Percentiles rank a stretch among this genome's conserved stretches.
phyloP scores from a whole-genome alignment of 1,284 basidiomycete genomes.

The Cryptococcus jaspeensis region DNA sequence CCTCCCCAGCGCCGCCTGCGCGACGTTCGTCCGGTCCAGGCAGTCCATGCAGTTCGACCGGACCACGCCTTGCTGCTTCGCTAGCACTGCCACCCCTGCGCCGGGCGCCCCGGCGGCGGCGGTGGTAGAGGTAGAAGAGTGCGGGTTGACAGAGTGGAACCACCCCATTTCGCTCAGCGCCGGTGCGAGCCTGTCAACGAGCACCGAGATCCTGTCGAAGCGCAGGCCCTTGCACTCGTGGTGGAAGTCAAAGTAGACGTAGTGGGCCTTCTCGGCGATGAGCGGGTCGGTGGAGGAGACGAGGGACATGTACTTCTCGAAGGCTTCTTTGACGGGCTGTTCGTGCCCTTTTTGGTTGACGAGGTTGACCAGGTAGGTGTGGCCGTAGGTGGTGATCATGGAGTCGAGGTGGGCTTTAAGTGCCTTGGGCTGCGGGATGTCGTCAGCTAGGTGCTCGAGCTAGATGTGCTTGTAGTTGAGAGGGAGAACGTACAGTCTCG shows the following conservation, averaged over 20 bases:
- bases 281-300: constrained; percentile 37
- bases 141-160: constrained; percentile 30
- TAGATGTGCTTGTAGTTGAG: not conserved
- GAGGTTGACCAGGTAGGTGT: constrained; percentile 81
- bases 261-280: constrained; percentile 61
- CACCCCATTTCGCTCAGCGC: constrained; percentile 73
- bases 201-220: constrained; percentile 84
- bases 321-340: constrained; percentile 93
- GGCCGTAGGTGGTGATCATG: constrained; percentile 74
- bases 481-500: constrained; percentile 62
- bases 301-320: constrained; percentile 69
- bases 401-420: constrained; percentile 73
- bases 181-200: constrained; percentile 74
- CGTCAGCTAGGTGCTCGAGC: too few relatives aligned
- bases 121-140: constrained; percentile 3
- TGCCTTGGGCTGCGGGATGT: constrained; percentile 60
- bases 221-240: constrained; percentile 93
- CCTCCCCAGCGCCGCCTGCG: constrained; percentile 83
- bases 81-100: constrained; percentile 20
- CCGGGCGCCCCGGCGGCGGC: not conserved
- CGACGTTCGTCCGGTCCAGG: constrained; percentile 94
- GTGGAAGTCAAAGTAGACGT: constrained; percentile 98
- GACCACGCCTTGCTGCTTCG: constrained; percentile 51
- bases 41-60: constrained; percentile 77
- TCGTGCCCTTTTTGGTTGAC: constrained; percentile 96